Conservation (phyloP, 768 basidiomycete genomes). For the Leccinum fibrillosum region DNA sequence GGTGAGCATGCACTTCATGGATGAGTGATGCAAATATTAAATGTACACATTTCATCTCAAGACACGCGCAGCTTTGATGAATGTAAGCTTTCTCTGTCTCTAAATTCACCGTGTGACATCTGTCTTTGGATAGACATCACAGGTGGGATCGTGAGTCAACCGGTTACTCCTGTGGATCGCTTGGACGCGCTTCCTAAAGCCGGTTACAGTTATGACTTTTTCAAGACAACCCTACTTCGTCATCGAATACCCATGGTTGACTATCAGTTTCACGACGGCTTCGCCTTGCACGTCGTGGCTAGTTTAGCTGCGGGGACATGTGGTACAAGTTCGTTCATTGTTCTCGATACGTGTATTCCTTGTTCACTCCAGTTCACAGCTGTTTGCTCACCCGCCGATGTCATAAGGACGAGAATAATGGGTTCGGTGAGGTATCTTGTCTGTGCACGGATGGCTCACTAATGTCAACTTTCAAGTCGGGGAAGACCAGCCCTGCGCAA, state of each 20-base stretch:
- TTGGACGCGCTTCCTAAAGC: slow-evolving; percentile 1
- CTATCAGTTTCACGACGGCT: slow-evolving; percentile 61
- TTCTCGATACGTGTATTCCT: neutral
- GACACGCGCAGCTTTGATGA: slow-evolving; percentile 71
- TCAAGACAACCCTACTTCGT: slow-evolving; percentile 58
- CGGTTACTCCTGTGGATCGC: neutral
- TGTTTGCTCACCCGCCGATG: slow-evolving; percentile 76
- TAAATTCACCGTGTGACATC: slow-evolving; percentile 2
- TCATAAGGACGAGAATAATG: slow-evolving; percentile 75
- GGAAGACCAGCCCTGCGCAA: slow-evolving; percentile 43
- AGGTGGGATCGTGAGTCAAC: slow-evolving; percentile 75
- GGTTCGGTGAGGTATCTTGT: slow-evolving; percentile 49
- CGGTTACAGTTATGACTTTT: slow-evolving; percentile 64
- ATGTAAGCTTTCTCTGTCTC: slow-evolving; percentile 41
- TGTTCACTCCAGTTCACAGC: slow-evolving; percentile 39
- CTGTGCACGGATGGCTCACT: neutral
- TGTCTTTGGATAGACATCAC: slow-evolving; percentile 52
- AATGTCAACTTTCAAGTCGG: slow-evolving; percentile 41
- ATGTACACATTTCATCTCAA: slow-evolving; percentile 19
- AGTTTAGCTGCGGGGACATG: slow-evolving; percentile 71
- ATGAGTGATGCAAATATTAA: slow-evolving; percentile 3
- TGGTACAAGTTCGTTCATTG: slow-evolving; percentile 70
- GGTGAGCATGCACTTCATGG: slow-evolving; percentile 37
- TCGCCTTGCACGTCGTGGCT: slow-evolving; percentile 63
- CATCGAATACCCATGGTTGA: slow-evolving; percentile 52